Conservation (phyloP, 139 green algal species). For the Spirogloea muscicola region DNA sequence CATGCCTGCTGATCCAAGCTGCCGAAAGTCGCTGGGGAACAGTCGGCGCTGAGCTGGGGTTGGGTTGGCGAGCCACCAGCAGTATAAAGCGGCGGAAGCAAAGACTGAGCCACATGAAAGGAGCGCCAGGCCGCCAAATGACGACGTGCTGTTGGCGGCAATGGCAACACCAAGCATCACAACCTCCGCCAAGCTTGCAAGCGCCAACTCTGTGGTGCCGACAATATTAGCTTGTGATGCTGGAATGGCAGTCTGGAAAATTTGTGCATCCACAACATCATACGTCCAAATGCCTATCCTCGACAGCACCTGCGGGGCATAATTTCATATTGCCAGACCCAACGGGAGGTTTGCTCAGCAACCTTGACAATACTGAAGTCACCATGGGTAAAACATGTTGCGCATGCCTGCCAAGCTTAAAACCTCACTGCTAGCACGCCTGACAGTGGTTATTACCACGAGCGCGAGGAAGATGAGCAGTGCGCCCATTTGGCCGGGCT, state of each 20-base stretch:
- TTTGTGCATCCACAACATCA: slow-evolving; percentile 36
- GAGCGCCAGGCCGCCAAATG: slow-evolving; percentile 11
- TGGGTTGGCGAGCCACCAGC: slow-evolving; percentile 18
- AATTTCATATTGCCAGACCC: no score
- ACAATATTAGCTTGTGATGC: slow-evolving; percentile 11
- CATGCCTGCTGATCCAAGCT: no score
- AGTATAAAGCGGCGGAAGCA: slow-evolving; percentile 14
- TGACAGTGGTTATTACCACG: slow-evolving; percentile 23
- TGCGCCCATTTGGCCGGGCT: not conserved
- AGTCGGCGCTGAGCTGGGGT: not conserved
- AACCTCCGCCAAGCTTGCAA: slow-evolving; percentile 37
- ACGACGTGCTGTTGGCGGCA: not conserved
- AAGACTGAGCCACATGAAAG: slow-evolving; percentile 15
- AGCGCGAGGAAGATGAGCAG: slow-evolving; percentile 23
- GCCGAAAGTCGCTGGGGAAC: slow-evolving; percentile 21
- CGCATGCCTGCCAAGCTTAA: no score
- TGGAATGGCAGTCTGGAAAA: slow-evolving; percentile 42
- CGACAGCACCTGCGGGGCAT: slow-evolving; percentile 15
- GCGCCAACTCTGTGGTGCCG: slow-evolving; percentile 31
- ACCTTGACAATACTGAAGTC: no score
- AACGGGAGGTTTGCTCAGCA: no score
- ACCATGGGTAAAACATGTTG: no score
- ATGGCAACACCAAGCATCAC: slow-evolving; percentile 33
- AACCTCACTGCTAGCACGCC: no score
- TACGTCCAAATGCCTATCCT: slow-evolving; percentile 40